Percentiles rank a stretch among this genome's conserved stretches.
These are phyloP conservation scores for Fomitopsis pinicola DNA, from an alignment of 1,284 basidiomycete genomes.

Conservation along the genomic window DNA sequence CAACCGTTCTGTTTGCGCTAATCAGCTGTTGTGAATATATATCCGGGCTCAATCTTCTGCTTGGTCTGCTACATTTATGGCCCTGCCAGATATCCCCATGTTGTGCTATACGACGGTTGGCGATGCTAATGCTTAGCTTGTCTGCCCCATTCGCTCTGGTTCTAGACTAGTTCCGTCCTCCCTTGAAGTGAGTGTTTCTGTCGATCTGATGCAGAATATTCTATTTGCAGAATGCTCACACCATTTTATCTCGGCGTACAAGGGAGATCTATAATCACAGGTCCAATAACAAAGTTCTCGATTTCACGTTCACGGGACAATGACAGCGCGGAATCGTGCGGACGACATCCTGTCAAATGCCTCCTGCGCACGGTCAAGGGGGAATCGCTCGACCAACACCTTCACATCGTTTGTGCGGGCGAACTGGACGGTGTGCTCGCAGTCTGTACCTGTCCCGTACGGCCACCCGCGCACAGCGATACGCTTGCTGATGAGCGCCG, in stretches of 20 bases:
- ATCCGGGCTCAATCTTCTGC: background rate
- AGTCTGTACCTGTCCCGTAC: slow-evolving; percentile 20
- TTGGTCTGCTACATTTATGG: background rate
- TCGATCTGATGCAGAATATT: no score
- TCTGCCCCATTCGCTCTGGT: no score
- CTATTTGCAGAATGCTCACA: background rate
- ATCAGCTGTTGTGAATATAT: slow-evolving; percentile 1
- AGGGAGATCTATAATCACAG: background rate
- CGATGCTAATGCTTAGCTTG: background rate
- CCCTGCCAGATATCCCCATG: background rate
- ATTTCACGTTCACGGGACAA: slow-evolving; percentile 18
- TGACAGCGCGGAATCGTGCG: slow-evolving; percentile 26
- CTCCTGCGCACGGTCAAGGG: slow-evolving; percentile 23
- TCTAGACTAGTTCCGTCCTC: no score
- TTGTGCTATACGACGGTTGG: background rate
- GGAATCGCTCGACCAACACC: slow-evolving; percentile 22
- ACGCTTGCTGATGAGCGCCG: slow-evolving; percentile 18
- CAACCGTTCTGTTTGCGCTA: background rate
- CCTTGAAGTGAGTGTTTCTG: no score
- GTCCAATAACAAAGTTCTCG: background rate
- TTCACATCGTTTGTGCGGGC: slow-evolving; percentile 17
- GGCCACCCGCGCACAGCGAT: slow-evolving; percentile 22
- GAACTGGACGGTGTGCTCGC: slow-evolving; percentile 21
- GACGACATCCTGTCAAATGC: slow-evolving; percentile 19
- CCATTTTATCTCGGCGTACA: no score